Evolutionary conservation across 2,329 filamentous ascomycete species (phyloP), one percentile per base, ranked within the genome.

Genomic region (Colletotrichum australisinense): DNA sequence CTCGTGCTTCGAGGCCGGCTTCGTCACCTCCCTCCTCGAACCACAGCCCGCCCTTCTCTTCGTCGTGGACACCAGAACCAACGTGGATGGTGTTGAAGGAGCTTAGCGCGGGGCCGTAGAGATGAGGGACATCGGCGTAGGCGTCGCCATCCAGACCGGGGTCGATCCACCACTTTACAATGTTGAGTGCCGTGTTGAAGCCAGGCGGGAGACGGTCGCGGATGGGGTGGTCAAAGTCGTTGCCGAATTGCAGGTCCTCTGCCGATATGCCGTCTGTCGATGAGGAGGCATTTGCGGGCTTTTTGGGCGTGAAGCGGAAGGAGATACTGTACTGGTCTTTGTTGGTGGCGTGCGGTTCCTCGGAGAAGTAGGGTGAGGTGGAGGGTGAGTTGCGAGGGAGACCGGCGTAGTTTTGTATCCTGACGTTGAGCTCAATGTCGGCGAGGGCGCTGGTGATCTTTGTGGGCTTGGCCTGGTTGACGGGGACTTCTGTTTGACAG

Each of bases 211-310:
- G 86, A 19, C 92, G 90, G 80, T 98, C 93, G 35, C 95, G 90
- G 77, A 99, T 97, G 0, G 97, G 94, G 63, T 93, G 90, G 79
- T 98, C 95, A 80, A 98, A 98, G 86, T 98, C 95, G 81, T 98
- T 98, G 55, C 96, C 97, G 78, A 98, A 98, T 67, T 98, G 91
- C 3, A 99, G 87, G 75, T 97, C 92, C 30, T 89, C 83, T 57
- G 91, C 95, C 3, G 87, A 86, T 69, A 97, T 91, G 46, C 88
- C 88, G 83, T 83, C 72, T 32, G 5, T 75, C 73, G 3, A 53
- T 70, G 56, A 32, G n/a, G 62, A 56, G 72, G 58, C 38, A 49
- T 49, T 24, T 73, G 57, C 65, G 11, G 79, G 79, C 63, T 79
- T 80, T 78, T 93, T 94, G n/a, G 93, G 94, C 0, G 89, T 91